Evolutionary conservation across 2,329 filamentous ascomycete species (phyloP).

Genomic region (Teratosphaeria zuluensis): DNA sequence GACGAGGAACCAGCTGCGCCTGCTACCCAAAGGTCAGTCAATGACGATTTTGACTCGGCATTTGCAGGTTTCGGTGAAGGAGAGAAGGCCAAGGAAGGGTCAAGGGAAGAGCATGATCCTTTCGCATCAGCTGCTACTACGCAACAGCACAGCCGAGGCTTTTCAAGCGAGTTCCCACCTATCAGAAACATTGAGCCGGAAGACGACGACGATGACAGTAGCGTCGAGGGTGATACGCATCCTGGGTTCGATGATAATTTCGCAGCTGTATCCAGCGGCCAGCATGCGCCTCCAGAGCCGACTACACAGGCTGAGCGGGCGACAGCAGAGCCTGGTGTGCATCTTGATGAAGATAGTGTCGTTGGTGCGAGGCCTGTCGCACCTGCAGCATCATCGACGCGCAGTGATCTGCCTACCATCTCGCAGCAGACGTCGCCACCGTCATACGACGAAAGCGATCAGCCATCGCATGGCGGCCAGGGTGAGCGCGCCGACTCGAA

Average conservation of each 20-base stretch:
- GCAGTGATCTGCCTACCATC: slow-evolving; percentile 39
- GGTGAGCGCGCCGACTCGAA: slow-evolving; percentile 18
- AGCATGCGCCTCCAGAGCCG: neutral
- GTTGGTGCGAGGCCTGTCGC: slow-evolving; percentile 6
- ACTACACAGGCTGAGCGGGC: slow-evolving; percentile 5
- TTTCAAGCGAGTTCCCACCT: slow-evolving; percentile 67
- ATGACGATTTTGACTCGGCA: slow-evolving; percentile 76
- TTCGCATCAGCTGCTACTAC: slow-evolving; percentile 42
- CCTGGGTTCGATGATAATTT: slow-evolving; percentile 89
- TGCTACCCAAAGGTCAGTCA: slow-evolving; percentile 35
- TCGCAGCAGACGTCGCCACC: slow-evolving; percentile 49
- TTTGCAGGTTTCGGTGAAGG: slow-evolving; percentile 60
- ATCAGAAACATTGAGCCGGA: slow-evolving; percentile 78
- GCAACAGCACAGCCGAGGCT: slow-evolving; percentile 23
- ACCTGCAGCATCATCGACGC: slow-evolving; percentile 20
- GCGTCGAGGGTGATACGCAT: slow-evolving; percentile 47
- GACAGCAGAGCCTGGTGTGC: neutral
- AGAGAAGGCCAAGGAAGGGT: slow-evolving; percentile 17
- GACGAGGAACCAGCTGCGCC: slow-evolving; percentile 30
- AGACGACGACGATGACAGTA: slow-evolving; percentile 71
- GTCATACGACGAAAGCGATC: slow-evolving; percentile 39
- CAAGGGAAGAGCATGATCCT: slow-evolving; percentile 15
- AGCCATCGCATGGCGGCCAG: slow-evolving; percentile 25
- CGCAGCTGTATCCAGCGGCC: slow-evolving; percentile 46
- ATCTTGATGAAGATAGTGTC: neutral